phyloP scores from a whole-genome alignment of 805 yeast species.

The Suhomyces sp. region DNA sequence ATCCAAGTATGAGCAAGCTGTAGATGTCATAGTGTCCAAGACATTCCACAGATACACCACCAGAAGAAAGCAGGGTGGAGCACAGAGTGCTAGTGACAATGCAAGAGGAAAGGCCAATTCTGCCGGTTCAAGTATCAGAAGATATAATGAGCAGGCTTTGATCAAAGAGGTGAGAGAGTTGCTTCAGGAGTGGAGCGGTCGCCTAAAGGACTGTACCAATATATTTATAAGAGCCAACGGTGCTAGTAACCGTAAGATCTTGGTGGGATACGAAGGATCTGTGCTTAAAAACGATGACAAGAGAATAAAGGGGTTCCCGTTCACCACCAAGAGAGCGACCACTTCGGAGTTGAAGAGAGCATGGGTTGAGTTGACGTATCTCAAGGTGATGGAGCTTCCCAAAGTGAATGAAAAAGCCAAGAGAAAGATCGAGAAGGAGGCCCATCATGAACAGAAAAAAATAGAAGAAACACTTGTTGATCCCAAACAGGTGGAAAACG shows the following conservation, averaged over 20 bases:
- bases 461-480: constrained; percentile 12
- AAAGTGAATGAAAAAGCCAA: constrained; percentile 30
- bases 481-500: constrained; percentile 34
- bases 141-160: constrained; percentile 85
- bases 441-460: background rate
- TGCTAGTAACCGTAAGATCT: constrained; percentile 55
- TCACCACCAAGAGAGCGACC: constrained; percentile 87
- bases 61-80: constrained; percentile 95
- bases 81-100: constrained; percentile 89
- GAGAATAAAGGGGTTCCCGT: constrained; percentile 73
- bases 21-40: constrained; percentile 66
- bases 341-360: constrained; percentile 74
- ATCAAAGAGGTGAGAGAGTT: constrained; percentile 73
- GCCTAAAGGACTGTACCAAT: constrained; percentile 58
- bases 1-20: constrained; percentile 58
- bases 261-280: constrained; percentile 66
- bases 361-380: constrained; percentile 73
- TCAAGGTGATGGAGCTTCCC: constrained; percentile 56
- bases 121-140: constrained; percentile 87
- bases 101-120: constrained; percentile 94
- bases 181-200: constrained; percentile 59
- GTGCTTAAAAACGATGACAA: constrained; percentile 51
- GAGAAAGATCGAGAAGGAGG: constrained; percentile 11
- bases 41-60: constrained; percentile 95
- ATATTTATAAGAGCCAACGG: constrained; percentile 84